These are phyloP conservation scores for Talaromyces thailandensis DNA, from an alignment of 495 filamentous ascomycete genomes.

Conservation along the genomic window DNA sequence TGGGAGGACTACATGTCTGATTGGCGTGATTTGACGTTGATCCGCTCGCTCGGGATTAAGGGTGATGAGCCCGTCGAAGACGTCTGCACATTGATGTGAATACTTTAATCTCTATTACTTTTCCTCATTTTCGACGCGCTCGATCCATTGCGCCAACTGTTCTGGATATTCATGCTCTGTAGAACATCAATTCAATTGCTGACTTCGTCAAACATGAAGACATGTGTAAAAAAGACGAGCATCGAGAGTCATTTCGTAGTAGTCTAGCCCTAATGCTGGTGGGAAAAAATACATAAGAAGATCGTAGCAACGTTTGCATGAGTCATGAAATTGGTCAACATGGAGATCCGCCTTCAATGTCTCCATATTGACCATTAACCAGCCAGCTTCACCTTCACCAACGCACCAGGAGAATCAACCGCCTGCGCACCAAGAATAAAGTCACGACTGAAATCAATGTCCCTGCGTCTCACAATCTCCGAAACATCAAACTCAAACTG, in stretches of 20 bases:
- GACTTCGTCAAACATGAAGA: background rate
- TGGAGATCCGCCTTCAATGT: background rate
- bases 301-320: background rate
- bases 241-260: background rate
- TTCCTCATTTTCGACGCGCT: too few relatives aligned
- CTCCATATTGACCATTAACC: background rate
- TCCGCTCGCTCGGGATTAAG: too few relatives aligned
- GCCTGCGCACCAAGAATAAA: background rate
- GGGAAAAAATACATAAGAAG: background rate
- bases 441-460: slow-evolving; percentile 1
- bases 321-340: background rate
- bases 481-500: slow-evolving; percentile 16
- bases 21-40: too few relatives aligned
- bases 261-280: background rate
- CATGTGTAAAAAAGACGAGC: background rate
- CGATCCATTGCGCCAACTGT: too few relatives aligned
- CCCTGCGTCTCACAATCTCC: background rate
- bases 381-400: slow-evolving; percentile 1
- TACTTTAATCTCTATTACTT: too few relatives aligned
- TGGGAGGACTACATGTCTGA: too few relatives aligned
- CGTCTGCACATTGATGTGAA: too few relatives aligned
- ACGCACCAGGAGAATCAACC: background rate
- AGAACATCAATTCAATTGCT: background rate
- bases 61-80: too few relatives aligned
- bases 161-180: background rate